These are phyloP conservation scores for Lasiosphaeria hispida DNA, from an alignment of 495 filamentous ascomycete species.

Conservation along the genomic window DNA sequence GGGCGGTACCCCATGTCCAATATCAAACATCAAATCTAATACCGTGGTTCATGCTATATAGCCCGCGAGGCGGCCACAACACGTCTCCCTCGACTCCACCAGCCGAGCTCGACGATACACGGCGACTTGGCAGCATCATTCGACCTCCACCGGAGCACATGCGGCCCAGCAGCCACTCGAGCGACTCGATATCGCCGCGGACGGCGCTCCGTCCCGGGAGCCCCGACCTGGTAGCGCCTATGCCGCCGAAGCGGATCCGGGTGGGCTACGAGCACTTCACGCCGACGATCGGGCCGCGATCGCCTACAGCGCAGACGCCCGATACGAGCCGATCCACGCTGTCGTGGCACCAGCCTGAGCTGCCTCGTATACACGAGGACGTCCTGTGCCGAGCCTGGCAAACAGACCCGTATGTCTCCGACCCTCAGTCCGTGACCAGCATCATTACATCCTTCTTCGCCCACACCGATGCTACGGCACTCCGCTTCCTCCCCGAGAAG, in stretches of 20 bases:
- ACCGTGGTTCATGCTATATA: constrained; percentile 21
- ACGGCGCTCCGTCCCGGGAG: constrained; percentile 30
- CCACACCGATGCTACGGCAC: constrained; percentile 21
- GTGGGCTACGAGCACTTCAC: constrained; percentile 42
- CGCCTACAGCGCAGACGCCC: constrained; percentile 35
- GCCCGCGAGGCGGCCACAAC: constrained; percentile 55
- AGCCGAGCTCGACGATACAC: constrained; percentile 45
- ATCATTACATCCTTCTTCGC: constrained; percentile 26
- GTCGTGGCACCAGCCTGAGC: constrained; percentile 42
- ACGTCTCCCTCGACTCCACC: constrained; percentile 51
- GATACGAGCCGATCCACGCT: constrained; percentile 31
- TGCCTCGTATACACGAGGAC: constrained; percentile 46
- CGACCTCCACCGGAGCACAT: constrained; percentile 29
- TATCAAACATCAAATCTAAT: constrained; percentile 15
- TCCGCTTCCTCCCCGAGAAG: constrained; percentile 50
- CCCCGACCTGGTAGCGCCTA: constrained; percentile 26
- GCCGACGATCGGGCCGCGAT: constrained; percentile 26
- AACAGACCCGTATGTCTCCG: constrained; percentile 58
- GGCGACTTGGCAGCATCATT: constrained; percentile 31
- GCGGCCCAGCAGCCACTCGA: constrained; percentile 40
- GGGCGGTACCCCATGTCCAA: too few species aligned
- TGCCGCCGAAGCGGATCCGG: constrained; percentile 42
- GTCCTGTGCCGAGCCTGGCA: constrained; percentile 58
- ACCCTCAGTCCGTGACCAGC: constrained; percentile 39
- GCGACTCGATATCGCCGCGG: constrained; percentile 44